Percentiles rank a stretch among this genome's conserved stretches.
Evolutionary conservation across 805 yeast genomes (phyloP).

Genomic region (Candida schatavii): DNA sequence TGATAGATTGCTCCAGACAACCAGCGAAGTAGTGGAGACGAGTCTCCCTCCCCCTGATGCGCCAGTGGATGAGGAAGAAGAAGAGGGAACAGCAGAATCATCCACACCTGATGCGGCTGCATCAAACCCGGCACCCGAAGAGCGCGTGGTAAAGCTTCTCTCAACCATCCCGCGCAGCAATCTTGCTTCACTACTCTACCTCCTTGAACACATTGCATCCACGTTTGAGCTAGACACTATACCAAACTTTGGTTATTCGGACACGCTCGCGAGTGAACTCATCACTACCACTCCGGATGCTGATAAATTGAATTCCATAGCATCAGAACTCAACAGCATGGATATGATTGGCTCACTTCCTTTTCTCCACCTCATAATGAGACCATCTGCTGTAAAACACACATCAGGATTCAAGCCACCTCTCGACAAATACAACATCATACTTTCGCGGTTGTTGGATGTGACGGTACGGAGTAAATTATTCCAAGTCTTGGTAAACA

Average conservation of each 20-base stretch:
- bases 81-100: too few species aligned
- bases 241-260: slow-evolving; percentile 25
- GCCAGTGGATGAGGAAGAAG: not conserved
- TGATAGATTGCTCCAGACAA: slow-evolving; percentile 27
- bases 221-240: slow-evolving; percentile 22
- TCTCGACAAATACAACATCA: slow-evolving; percentile 18
- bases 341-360: slow-evolving; percentile 37
- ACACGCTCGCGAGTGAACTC: slow-evolving; percentile 18
- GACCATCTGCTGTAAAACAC: slow-evolving; percentile 38
- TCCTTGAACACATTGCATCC: slow-evolving; percentile 32
- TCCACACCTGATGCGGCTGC: not conserved
- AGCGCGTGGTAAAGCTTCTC: slow-evolving; percentile 9
- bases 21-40: slow-evolving; percentile 3
- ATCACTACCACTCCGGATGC: not conserved
- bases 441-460: slow-evolving; percentile 28
- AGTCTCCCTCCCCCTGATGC: not conserved
- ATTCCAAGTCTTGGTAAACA: slow-evolving; percentile 20
- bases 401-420: slow-evolving; percentile 42
- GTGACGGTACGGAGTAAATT: slow-evolving; percentile 19
- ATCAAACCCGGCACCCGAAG: not conserved
- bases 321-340: slow-evolving; percentile 29
- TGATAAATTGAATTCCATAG: slow-evolving; percentile 3
- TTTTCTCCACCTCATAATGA: slow-evolving; percentile 36
- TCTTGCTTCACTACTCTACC: slow-evolving; percentile 30
- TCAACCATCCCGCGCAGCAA: slow-evolving; percentile 39